These are phyloP conservation scores for Phytophthora vignae DNA, from an alignment of 352 stramenopile species.

Conservation along the genomic window DNA sequence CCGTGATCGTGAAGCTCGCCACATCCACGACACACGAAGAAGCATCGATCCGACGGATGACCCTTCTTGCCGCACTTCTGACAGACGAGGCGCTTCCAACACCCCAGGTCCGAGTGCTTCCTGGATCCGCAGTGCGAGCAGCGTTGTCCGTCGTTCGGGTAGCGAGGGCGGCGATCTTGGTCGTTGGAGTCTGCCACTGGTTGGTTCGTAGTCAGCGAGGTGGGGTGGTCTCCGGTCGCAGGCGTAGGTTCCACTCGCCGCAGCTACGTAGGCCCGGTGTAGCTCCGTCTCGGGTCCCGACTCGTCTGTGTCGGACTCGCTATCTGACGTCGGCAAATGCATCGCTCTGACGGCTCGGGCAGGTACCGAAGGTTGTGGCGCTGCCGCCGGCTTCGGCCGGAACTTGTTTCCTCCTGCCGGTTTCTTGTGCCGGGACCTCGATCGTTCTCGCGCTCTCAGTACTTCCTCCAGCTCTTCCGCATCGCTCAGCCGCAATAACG, in stretches of 20 bases:
- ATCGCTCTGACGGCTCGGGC: neutral
- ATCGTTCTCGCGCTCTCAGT: neutral
- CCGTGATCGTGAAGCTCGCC: constrained; percentile 15
- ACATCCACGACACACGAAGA: constrained; percentile 16
- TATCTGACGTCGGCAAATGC: neutral
- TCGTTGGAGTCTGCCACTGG: too few relatives aligned
- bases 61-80: constrained; percentile 12
- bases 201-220: too few relatives aligned
- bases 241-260: neutral
- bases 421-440: constrained; percentile 4
- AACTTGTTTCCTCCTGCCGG: neutral
- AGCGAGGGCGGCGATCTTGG: neutral
- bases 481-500: neutral
- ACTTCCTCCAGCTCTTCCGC: constrained; percentile 3
- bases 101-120: constrained; percentile 7
- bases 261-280: neutral
- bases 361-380: neutral
- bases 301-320: neutral
- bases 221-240: too few relatives aligned
- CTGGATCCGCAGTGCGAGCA: constrained; percentile 3
- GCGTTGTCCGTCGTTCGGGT: neutral
- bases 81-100: constrained; percentile 19
- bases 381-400: neutral
- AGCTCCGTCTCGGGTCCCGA: neutral
- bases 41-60: constrained; percentile 17